Conservation (phyloP, 164 flowering plant genomes). For the Malania oleifera region DNA sequence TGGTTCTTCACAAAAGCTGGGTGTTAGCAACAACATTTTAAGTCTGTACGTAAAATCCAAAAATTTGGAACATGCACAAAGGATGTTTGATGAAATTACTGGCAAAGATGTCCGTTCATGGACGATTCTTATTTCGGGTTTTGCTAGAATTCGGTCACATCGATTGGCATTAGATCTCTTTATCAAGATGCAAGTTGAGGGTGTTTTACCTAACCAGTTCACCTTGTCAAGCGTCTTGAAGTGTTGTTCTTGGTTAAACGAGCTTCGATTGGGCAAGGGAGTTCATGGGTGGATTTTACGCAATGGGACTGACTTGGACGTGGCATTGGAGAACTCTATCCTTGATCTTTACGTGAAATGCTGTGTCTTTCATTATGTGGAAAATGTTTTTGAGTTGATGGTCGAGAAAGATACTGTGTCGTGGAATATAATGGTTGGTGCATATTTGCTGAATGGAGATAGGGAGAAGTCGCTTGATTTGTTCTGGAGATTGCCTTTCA, state of each 20-base stretch:
- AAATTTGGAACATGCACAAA: constrained; percentile 31
- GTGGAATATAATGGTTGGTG: constrained; percentile 63
- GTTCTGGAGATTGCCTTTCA: constrained; percentile 40
- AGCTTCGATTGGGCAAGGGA: constrained; percentile 33
- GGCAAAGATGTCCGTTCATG: constrained; percentile 50
- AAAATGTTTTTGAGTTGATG: constrained; percentile 42
- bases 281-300: constrained; percentile 65
- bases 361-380: constrained; percentile 31
- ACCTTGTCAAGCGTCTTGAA: constrained; percentile 56
- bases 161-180: constrained; percentile 36
- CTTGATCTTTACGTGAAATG: constrained; percentile 57
- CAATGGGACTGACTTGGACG: constrained; percentile 40
- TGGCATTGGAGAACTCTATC: constrained; percentile 45
- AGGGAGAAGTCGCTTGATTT: constrained; percentile 38
- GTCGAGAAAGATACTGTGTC: constrained; percentile 36
- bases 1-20: constrained; percentile 18
- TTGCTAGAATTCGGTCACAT: constrained; percentile 25
- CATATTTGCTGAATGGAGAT: constrained; percentile 39
- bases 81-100: constrained; percentile 60
- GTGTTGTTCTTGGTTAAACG: constrained; percentile 35
- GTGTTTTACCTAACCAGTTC: constrained; percentile 48
- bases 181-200: constrained; percentile 32
- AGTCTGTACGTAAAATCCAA: constrained; percentile 29
- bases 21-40: constrained; percentile 29
- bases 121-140: constrained; percentile 58